Evolutionary conservation across 2,329 filamentous ascomycete genomes (phyloP), one percentile per base, ranked within the genome.

Genomic region (Stemphylium beticola): DNA sequence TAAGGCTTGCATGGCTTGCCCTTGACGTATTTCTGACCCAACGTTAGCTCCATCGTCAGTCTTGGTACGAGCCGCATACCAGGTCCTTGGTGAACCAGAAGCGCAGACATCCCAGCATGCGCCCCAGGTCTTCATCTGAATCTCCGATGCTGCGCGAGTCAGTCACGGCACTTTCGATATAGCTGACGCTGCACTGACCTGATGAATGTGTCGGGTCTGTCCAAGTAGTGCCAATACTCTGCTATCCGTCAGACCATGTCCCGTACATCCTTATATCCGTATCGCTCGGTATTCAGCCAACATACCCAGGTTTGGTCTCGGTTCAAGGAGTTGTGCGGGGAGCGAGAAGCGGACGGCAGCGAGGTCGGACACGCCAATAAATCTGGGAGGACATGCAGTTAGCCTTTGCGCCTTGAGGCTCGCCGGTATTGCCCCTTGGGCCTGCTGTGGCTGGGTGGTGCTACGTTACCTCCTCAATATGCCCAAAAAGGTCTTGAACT

Each of bases 11-110:
- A 98, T 38, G 95, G 95, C 80, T 93, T 96, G 56, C 93, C 93
- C 80, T 98, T 98, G 74, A 96, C 91, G 71, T 98, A 99, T 85
- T 99, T 99, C 84, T 87, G 55, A 38, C 46, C 39, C 14, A n/a
- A 33, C 22, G 39, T 68, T 45, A 68, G 69, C 63, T 65, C 62
- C 53, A 48, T 43, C 39, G 34, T 24, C 8, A 3, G 32, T 11
- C 14, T 32, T 31, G 31, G 17, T 22, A 20, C 18, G 22, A 20
- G 51, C 38, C 62, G 73, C 73, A 63, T 79, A 86, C 84, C 76
- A 99, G 76, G 76, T 99, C 95, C 77, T 99, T 99, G 60, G 95
- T 98, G 70, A 98, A 96, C 95, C 95, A 99, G 78, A 98, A 99
- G 56, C 93, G 88, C 67, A 98, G 78, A 26, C 96, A 92, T 71